These are phyloP conservation scores for Botryotinia convoluta DNA, from an alignment of 2,329 filamentous ascomycete genomes.

Conservation along the genomic window DNA sequence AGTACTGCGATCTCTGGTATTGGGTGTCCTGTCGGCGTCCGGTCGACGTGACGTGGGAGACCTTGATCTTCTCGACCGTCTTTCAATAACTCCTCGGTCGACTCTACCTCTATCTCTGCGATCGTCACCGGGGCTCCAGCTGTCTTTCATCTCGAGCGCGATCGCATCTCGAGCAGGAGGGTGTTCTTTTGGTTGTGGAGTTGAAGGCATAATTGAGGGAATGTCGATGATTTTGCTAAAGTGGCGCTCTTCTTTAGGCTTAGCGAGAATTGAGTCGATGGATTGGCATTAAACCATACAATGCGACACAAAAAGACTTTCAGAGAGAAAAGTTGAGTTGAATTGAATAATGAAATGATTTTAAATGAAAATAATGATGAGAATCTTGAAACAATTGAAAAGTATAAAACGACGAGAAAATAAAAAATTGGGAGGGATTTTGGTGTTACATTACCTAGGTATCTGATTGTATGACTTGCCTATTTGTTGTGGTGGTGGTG, in stretches of 20 bases:
- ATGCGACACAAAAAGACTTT: slow-evolving; percentile 18
- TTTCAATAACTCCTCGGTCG: slow-evolving; percentile 40
- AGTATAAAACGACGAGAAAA: slow-evolving; percentile 10
- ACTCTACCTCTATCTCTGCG: slow-evolving; percentile 44
- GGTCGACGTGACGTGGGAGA: slow-evolving; percentile 39
- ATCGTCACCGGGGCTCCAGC: slow-evolving; percentile 43
- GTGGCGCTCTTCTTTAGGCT: slow-evolving; percentile 22
- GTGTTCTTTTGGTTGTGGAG: slow-evolving; percentile 20
- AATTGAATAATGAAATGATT: neutral
- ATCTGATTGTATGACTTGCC: slow-evolving; percentile 21
- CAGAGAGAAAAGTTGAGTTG: neutral
- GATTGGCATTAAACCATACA: slow-evolving; percentile 20
- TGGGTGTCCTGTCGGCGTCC: slow-evolving; percentile 37
- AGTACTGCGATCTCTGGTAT: slow-evolving; percentile 35
- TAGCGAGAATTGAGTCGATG: slow-evolving; percentile 23
- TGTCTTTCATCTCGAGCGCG: slow-evolving; percentile 43
- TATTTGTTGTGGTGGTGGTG: slow-evolving; percentile 6
- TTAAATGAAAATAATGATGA: neutral
- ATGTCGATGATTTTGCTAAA: slow-evolving; percentile 23
- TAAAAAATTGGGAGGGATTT: slow-evolving; percentile 3
- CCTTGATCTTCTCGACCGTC: slow-evolving; percentile 39
- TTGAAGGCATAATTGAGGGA: slow-evolving; percentile 18
- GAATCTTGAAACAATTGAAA: neutral
- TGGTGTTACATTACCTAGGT: slow-evolving; percentile 21
- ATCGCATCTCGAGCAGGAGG: slow-evolving; percentile 37